Evolutionary conservation across 1,139 yeast species (phyloP), one percentile per base, ranked within the genome.

Genomic region (Lodderomyces pseudojiufengensis): DNA sequence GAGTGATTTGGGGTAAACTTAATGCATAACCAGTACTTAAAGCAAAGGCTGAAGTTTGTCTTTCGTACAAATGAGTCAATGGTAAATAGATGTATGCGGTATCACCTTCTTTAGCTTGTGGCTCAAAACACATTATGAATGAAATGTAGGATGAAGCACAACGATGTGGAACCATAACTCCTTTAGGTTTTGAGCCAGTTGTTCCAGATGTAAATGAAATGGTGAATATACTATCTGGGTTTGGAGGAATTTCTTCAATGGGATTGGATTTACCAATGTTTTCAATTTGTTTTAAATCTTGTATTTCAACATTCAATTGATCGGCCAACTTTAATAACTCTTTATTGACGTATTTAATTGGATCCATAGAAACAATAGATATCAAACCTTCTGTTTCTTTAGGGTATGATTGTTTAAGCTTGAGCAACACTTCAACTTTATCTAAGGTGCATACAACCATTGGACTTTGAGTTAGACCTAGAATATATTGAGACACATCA

Each of bases 141-240:
- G 57, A 56, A 15, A 70, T 48, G 4, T 75, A 77, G 6, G 82
- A 66, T 3, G 73, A 61, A 2, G 76, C 68, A 41, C 63, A 64
- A 21, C 58, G 57, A 35, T 81, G 86, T 3, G 76, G 61, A 42
- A 80, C 54, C 35, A 74, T 70, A 6, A 78, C 87, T 29, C 87
- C 87, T 55, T 81, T 81, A 14, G 87, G 87, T 37, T 62, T 55
- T 9, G 62, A 39, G 7, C 85, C 85, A 5, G 87, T 80, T 16
- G 88, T 79, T 8, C 88, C 87, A 9, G 85, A 78, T 9, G 92
- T 83, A 58, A 81, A 83, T 15, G 82, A 78, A 44, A 83, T 75
- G 31, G 88, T 80, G 46, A 76, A 73, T n/a, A 73, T 44, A 13
- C 79, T 66, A 9, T 73, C 69, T 1, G 76, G 67, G 0, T 52